Base-by-base conservation (phyloP, 768 basidiomycete genomes). In the Termitomyces sp. region DNA sequence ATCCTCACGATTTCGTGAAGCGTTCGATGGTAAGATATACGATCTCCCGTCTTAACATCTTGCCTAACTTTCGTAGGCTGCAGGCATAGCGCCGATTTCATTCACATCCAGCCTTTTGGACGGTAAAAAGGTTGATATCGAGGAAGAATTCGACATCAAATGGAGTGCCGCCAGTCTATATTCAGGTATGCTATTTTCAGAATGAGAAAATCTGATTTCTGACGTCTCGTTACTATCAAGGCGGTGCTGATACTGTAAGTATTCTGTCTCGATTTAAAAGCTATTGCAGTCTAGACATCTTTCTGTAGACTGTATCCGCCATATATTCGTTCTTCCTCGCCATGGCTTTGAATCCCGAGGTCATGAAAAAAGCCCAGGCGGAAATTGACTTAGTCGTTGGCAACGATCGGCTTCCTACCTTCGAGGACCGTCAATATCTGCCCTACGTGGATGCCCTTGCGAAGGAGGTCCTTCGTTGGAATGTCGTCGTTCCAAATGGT, bases 361-460 rank as follows among this genome's bases (percentile, higher is more conserved):
- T 70, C 28, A 75, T 75, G 59, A 77, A 72, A 65, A 85, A 78
- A 65, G 85, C 84, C 12, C 84, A 84, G 59, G 72, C 70, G 53
- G 85, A 86, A 67, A 78, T 87, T 57, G 85, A 86, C 64, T 64
- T 73, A 38, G 74, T 85, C 9, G 63, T 85, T 58, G 84, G 85
- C 55, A 70, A 66, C 58, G 81, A 83, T 61, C 76, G 84, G 56
- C 77, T 86, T 28, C 85, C 85, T 56, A 78, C 75, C 15, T 81
- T 82, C 66, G 67, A 73, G 51, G 85, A 87, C 66, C 80, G 83
- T 22, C 71, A 75, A 26, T 65, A 74, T 15, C 70, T 87, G 24
- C 85, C 85, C 3, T 87, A 83, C 60, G 60, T 82, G 49, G 77
- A 84, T 56, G 85, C 85, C 2, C 72, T 87, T 17, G 67, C 71